Evolutionary conservation across 805 yeast genomes (phyloP).

Genomic region (Ogataea paraovalis): DNA sequence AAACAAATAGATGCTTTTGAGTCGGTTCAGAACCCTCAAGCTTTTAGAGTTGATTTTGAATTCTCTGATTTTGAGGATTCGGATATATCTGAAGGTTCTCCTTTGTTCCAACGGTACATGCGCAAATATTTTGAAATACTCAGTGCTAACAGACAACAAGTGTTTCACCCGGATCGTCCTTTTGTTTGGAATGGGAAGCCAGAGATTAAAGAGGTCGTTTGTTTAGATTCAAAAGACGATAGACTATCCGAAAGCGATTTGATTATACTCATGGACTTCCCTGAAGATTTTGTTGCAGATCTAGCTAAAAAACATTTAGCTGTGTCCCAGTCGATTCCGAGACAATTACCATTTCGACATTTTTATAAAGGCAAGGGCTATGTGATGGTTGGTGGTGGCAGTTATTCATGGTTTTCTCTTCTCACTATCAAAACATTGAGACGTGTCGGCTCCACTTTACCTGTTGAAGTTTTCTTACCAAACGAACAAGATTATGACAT

Average conservation of each 20-base stretch:
- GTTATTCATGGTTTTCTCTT: constrained; percentile 33
- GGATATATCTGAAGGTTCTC: constrained; percentile 2
- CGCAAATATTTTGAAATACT: constrained; percentile 9
- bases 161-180: constrained; percentile 17
- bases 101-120: constrained; percentile 9
- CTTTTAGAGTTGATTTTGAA: neutral
- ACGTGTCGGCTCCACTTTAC: constrained; percentile 35
- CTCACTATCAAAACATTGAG: constrained; percentile 35
- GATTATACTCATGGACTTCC: constrained; percentile 1
- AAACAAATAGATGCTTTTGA: neutral
- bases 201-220: constrained; percentile 17
- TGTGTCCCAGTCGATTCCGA: constrained; percentile 43
- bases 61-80: constrained; percentile 1
- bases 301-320: constrained; percentile 41
- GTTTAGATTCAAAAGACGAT: constrained; percentile 12
- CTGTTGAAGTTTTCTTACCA: constrained; percentile 38
- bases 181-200: constrained; percentile 18
- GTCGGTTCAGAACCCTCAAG: neutral
- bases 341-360: constrained; percentile 22
- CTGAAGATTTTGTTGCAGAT: constrained; percentile 35
- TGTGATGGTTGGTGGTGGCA: constrained; percentile 38
- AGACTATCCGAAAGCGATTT: constrained; percentile 6
- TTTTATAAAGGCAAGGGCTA: constrained; percentile 20
- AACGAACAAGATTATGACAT: constrained; percentile 31
- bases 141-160: constrained; percentile 5